Conservation (phyloP, 2,329 filamentous ascomycete genomes). For the Chaetothyriales sp. region DNA sequence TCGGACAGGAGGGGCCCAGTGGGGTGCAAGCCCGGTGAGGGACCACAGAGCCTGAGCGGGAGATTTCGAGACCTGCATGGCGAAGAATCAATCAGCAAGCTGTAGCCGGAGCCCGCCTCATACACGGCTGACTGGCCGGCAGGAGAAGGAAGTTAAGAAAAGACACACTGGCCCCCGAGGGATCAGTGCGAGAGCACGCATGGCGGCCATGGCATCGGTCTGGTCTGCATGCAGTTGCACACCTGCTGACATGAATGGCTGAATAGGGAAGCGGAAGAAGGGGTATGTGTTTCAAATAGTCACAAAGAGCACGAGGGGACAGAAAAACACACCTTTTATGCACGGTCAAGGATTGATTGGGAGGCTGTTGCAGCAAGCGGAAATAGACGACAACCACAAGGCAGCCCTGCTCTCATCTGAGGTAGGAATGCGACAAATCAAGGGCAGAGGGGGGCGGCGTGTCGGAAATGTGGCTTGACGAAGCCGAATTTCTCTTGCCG, state of each 20-base stretch:
- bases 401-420: background rate
- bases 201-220: slow-evolving; percentile 9
- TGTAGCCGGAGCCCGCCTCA: slow-evolving; percentile 1
- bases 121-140: slow-evolving; percentile 4
- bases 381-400: background rate
- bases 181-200: slow-evolving; percentile 11
- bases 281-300: background rate
- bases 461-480: background rate
- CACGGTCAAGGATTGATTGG: background rate
- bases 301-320: background rate
- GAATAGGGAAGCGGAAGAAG: background rate
- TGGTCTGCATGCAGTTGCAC: background rate
- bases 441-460: background rate
- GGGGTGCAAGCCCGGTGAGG: slow-evolving; percentile 5
- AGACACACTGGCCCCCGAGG: slow-evolving; percentile 11
- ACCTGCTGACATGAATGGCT: background rate
- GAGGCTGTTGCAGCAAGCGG: background rate
- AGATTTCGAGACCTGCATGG: slow-evolving; percentile 13
- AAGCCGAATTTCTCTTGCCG: background rate
- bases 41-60: background rate
- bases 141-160: slow-evolving; percentile 5
- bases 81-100: slow-evolving; percentile 5
- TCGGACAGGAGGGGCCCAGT: slow-evolving; percentile 6
- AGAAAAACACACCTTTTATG: background rate
- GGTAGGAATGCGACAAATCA: background rate